Base-by-base conservation (phyloP, 805 yeast species). In the Candida schatavii region DNA sequence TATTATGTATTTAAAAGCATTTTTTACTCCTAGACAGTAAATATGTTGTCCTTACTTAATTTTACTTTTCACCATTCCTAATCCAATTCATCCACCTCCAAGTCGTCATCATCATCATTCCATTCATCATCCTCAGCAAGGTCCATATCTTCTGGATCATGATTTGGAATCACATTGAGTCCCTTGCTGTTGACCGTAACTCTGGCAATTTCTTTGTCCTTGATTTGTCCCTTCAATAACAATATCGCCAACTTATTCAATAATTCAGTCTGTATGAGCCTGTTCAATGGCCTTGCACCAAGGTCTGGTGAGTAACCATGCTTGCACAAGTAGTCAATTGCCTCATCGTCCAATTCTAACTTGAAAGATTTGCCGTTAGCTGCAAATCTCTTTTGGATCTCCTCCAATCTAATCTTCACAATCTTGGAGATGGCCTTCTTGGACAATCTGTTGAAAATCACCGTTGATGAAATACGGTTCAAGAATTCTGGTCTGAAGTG, bases 401-500 rank as follows among this genome's bases (percentile, higher is more conserved):
- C 99, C 44, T 70, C 63, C 50, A 93, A 69, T 57, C 99, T 78
- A 49, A 93, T 83, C 46, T 80, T 81, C 35, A 93, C 97, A 56
- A 93, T 93, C 80, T 87, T 88, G 52, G 88, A 78, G 50, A 93
- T 93, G 1, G 97, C 95, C 63, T 85, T 84, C 73, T 82, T 85
- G 14, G 97, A 87, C 50, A 93, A 75, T 53, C 96, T 80, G 76
- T 93, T 93, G 78, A 93, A 93, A 18, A 93, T 85, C 23, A 91
- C 88, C 52, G 88, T 90, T 5, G 95, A 87, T 2, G 96, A 84
- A 49, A 93, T 91, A 74, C 99, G 86, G 76, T 93, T 93, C 56
- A 93, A 74, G 72, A 93, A 93, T 67, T 93, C 99, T 4, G 99
- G 99, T 63, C 98, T 81, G 80, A 93, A 93, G 63, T 93, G 98